Evolutionary conservation across 116 monocot species (phyloP).

Genomic region (Posidonia oceanica): DNA sequence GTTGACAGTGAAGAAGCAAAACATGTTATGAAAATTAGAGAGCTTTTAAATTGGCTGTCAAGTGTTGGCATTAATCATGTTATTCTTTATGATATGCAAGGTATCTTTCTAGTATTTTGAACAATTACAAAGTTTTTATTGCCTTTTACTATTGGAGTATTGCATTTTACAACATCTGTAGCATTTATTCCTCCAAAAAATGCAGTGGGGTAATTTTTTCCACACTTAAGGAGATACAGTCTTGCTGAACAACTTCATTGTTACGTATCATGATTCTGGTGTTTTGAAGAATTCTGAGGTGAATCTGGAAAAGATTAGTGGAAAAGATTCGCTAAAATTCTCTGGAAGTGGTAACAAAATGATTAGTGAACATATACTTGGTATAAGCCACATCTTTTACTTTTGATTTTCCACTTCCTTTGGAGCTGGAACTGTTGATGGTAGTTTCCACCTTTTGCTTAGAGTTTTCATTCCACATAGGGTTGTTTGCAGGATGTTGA

Average conservation of each 20-base stretch:
- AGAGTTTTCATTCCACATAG: neutral
- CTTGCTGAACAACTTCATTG: neutral
- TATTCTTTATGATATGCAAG: constrained; percentile 52
- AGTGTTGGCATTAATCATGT: constrained; percentile 41
- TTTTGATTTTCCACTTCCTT: too few relatives aligned
- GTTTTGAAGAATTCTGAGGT: constrained; percentile 58
- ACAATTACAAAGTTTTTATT: neutral
- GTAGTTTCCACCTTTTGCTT: neutral
- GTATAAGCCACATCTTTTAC: neutral
- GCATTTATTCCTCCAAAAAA: too few relatives aligned
- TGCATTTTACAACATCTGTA: neutral
- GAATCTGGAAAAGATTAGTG: constrained; percentile 11
- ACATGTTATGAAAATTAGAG: constrained; percentile 20
- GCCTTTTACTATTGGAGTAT: neutral
- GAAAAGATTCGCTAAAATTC: constrained; percentile 10
- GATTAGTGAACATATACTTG: neutral
- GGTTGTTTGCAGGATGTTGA: constrained; percentile 28
- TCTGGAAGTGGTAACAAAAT: constrained; percentile 20
- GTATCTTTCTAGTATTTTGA: constrained; percentile 15
- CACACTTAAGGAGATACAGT: too few relatives aligned
- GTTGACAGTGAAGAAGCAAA: constrained; percentile 56
- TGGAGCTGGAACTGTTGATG: too few relatives aligned
- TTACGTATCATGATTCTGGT: constrained; percentile 26
- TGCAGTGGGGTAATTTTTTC: too few relatives aligned
- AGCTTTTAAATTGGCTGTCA: constrained; percentile 43